These are phyloP conservation scores for Capronia americana DNA, from an alignment of 2,329 filamentous ascomycete species.

Conservation along the genomic window DNA sequence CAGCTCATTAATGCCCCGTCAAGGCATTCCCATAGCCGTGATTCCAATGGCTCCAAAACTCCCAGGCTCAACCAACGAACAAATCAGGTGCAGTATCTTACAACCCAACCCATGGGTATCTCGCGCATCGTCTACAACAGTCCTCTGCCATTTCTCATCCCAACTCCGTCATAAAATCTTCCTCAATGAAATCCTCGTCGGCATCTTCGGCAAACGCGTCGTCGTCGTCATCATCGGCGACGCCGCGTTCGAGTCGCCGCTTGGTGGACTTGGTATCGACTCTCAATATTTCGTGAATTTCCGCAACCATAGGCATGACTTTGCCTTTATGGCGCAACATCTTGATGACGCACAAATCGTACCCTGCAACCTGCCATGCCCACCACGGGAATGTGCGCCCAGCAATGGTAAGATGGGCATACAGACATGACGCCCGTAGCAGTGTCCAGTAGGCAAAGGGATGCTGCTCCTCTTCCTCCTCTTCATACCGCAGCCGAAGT, in stretches of 20 bases:
- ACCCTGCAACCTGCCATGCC: slow-evolving; percentile 33
- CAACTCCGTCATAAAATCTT: slow-evolving; percentile 21
- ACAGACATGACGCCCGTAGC: slow-evolving; percentile 50
- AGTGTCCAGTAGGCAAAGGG: slow-evolving; percentile 38
- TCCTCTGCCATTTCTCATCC: slow-evolving; percentile 1
- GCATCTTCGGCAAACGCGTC: slow-evolving; percentile 1
- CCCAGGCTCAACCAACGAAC: neutral
- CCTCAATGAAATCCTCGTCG: slow-evolving; percentile 24
- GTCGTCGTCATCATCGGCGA: neutral
- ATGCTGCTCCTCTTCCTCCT: slow-evolving; percentile 42
- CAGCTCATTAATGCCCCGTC: neutral
- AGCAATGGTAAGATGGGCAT: slow-evolving; percentile 34
- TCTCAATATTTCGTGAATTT: slow-evolving; percentile 29
- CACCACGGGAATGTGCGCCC: slow-evolving; percentile 16
- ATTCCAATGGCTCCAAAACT: slow-evolving; percentile 4
- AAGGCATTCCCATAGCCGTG: neutral
- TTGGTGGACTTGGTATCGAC: slow-evolving; percentile 31
- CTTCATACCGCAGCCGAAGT: slow-evolving; percentile 42
- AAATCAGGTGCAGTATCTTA: neutral
- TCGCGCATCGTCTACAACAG: neutral
- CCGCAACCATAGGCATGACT: slow-evolving; percentile 9
- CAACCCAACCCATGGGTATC: neutral
- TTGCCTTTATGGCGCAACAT: slow-evolving; percentile 23
- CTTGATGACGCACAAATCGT: slow-evolving; percentile 44
- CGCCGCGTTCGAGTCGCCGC: slow-evolving; percentile 13